These are phyloP conservation scores for Epichloe sp. DNA, from an alignment of 2,329 filamentous ascomycete species.

Conservation along the genomic window DNA sequence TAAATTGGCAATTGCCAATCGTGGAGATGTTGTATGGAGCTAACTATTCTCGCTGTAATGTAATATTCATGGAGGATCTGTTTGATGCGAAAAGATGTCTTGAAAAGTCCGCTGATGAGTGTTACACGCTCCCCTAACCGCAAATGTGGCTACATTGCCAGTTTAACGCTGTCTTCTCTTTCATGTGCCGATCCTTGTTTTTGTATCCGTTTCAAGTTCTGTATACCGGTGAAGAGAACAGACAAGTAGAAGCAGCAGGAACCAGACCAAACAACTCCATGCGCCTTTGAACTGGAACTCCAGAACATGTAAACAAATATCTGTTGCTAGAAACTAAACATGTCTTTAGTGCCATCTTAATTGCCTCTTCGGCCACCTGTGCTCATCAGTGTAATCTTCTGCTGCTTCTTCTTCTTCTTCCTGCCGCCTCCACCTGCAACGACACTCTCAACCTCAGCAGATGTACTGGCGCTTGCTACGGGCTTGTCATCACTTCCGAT, in stretches of 20 bases:
- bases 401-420: constrained; percentile 51
- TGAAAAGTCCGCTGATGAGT: no score
- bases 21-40: no score
- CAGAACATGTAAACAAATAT: neutral
- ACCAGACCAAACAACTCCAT: neutral
- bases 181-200: no score
- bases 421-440: constrained; percentile 26
- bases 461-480: constrained; percentile 5
- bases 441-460: constrained; percentile 8
- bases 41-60: no score
- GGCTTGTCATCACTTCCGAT: constrained; percentile 17
- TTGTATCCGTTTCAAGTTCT: neutral
- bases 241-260: neutral
- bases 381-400: constrained; percentile 62
- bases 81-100: no score
- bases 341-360: constrained; percentile 8
- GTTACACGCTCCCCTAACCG: no score
- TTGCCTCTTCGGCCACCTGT: constrained; percentile 42
- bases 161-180: no score
- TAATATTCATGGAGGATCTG: no score
- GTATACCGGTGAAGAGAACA: neutral
- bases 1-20: no score
- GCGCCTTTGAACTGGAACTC: neutral
- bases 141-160: no score
- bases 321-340: neutral